Percentiles rank a stretch among this genome's conserved stretches.
phyloP scores from a whole-genome alignment of 805 yeast species.

The Kodamaea neixiangensis region DNA sequence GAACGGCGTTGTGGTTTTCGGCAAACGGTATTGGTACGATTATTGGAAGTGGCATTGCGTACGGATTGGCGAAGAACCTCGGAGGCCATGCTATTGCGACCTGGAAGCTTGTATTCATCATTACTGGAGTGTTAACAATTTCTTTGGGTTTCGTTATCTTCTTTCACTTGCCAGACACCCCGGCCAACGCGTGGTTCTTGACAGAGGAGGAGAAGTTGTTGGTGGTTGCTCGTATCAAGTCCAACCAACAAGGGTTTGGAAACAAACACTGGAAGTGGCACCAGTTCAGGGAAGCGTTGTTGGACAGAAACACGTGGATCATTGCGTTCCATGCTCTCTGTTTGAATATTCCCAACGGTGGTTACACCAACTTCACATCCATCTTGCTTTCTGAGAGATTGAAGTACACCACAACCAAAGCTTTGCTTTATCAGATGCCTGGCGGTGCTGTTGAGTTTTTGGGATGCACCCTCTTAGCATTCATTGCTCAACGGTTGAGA shows the following conservation, averaged over 20 bases:
- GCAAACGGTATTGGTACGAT: constrained; percentile 41
- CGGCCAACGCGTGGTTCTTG: constrained; percentile 34
- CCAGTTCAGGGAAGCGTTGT: constrained; percentile 39
- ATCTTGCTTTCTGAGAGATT: constrained; percentile 29
- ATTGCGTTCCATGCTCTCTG: constrained; percentile 29
- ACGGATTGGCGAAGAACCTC: constrained; percentile 41
- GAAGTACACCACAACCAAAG: constrained; percentile 28
- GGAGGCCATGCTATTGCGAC: constrained; percentile 40
- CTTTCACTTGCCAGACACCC: constrained; percentile 58
- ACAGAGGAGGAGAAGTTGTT: constrained; percentile 31
- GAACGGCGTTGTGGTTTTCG: constrained; percentile 40
- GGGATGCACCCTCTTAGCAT: constrained; percentile 35
- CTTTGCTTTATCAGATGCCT: constrained; percentile 49
- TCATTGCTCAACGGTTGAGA: constrained; percentile 23
- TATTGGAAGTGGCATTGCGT: constrained; percentile 53
- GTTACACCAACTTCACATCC: constrained; percentile 37
- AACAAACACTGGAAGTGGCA: constrained; percentile 36
- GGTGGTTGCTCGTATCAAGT: constrained; percentile 53
- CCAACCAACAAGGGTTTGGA: constrained; percentile 47
- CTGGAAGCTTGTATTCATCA: constrained; percentile 65
- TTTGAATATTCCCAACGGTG: constrained; percentile 40
- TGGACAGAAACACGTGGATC: constrained; percentile 38
- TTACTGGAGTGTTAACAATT: constrained; percentile 61
- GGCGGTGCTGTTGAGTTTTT: constrained; percentile 49
- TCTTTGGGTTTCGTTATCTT: constrained; percentile 48